Conservation (phyloP, 306 rosid species). For the Adenanthera pavonina region DNA sequence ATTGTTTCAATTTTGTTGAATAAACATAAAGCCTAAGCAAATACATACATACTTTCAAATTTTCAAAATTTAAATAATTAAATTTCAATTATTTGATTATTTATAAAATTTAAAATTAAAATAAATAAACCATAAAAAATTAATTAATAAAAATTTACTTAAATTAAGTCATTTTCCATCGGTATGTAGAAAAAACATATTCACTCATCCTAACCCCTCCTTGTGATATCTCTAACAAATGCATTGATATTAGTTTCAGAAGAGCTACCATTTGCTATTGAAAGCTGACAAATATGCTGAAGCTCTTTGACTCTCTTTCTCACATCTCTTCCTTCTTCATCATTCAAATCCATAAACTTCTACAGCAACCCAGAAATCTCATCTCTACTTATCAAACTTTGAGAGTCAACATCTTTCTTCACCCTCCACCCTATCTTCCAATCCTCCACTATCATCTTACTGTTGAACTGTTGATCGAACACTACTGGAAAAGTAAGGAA, state of each 20-base stretch:
- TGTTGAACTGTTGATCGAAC: conserved; percentile 48
- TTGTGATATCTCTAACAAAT: conserved; percentile 37
- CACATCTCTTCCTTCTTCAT: conserved; percentile 42
- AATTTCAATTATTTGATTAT: no score
- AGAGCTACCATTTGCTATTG: conserved; percentile 52
- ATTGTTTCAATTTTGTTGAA: no score
- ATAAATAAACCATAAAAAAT: no score
- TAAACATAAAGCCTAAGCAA: no score
- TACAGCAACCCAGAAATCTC: conserved; percentile 50
- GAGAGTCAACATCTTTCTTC: conserved; percentile 31
- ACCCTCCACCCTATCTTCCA: conserved; percentile 72
- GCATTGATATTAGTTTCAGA: conserved; percentile 38
- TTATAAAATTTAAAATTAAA: no score
- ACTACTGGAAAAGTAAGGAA: conserved; percentile 51
- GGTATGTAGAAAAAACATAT: no score
- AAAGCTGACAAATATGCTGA: conserved; percentile 33
- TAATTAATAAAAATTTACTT: no score
- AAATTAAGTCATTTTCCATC: no score
- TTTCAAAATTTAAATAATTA: no score
- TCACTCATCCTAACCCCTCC: background rate
- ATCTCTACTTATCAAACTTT: conserved; percentile 45
- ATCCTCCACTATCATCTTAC: conserved; percentile 53
- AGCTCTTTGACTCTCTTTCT: conserved; percentile 49
- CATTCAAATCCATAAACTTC: conserved; percentile 52
- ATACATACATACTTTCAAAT: no score